These are phyloP conservation scores for Linaria vulgaris DNA, from an alignment of 257 asterid species.

Conservation along the genomic window DNA sequence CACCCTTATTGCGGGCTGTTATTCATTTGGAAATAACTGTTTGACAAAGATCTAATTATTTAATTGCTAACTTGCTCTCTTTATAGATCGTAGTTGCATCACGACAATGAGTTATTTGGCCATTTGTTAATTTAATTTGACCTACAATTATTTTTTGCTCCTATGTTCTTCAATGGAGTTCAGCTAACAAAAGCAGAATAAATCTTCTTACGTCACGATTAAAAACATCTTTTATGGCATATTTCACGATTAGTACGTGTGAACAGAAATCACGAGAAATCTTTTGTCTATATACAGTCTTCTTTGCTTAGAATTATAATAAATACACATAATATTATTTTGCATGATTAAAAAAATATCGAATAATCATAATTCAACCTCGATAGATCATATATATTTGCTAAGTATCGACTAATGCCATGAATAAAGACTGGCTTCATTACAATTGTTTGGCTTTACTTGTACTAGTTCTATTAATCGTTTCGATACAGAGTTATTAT, in stretches of 20 bases:
- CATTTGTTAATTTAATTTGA: conserved; percentile 13
- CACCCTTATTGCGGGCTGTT: conserved; percentile 38
- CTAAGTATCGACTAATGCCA: too few species aligned
- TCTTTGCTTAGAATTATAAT: too few species aligned
- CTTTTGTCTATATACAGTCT: too few species aligned
- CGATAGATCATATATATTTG: too few species aligned
- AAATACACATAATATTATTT: too few species aligned
- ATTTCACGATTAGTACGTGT: not conserved
- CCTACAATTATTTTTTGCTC: conserved; percentile 26
- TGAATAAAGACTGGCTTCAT: too few species aligned
- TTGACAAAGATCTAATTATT: conserved; percentile 25
- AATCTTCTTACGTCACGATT: conserved; percentile 19
- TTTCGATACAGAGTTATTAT: too few species aligned
- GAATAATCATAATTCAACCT: too few species aligned
- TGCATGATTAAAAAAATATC: too few species aligned
- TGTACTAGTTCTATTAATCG: too few species aligned
- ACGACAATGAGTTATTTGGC: conserved; percentile 38
- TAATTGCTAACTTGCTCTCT: conserved; percentile 10
- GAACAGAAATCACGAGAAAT: too few species aligned
- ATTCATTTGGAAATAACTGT: conserved; percentile 39
- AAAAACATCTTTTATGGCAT: not conserved
- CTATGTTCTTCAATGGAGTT: conserved; percentile 23
- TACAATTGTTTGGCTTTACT: too few species aligned
- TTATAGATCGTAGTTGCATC: conserved; percentile 1
- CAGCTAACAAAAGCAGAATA: conserved; percentile 24